Evolutionary conservation across 83 land plant genomes (phyloP).

Genomic region (Thuja plicata): DNA sequence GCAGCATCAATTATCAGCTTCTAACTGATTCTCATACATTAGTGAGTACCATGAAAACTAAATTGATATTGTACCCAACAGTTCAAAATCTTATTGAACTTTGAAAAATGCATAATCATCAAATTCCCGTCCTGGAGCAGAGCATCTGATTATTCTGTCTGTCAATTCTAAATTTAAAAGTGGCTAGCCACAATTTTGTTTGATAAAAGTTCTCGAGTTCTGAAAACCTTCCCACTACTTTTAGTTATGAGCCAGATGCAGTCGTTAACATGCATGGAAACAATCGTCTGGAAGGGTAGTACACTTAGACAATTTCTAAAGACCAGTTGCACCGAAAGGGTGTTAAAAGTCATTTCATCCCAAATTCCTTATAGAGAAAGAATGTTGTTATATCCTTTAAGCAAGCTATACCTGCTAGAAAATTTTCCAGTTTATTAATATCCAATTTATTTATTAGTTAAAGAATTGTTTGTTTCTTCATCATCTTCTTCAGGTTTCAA

Average conservation of each 20-base stretch:
- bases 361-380: not conserved
- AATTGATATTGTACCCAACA: not conserved
- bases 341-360: not conserved
- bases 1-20: not conserved
- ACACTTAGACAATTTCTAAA: not conserved
- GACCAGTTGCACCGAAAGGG: not conserved
- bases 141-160: not conserved
- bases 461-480: conserved; percentile 30
- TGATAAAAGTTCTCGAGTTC: not conserved
- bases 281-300: not conserved
- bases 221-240: not conserved
- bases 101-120: not conserved
- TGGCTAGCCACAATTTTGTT: not conserved
- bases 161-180: not conserved
- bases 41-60: not conserved
- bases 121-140: not conserved
- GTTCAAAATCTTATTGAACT: not conserved
- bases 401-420: not conserved
- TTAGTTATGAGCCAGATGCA: not conserved
- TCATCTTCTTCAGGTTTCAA: conserved; percentile 88
- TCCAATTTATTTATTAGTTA: not conserved
- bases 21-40: not conserved
- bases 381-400: not conserved
- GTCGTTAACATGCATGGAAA: not conserved
- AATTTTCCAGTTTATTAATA: not conserved